These are phyloP conservation scores for Cydonia oblonga DNA, from an alignment of 331 rosid genomes.

Conservation along the genomic window DNA sequence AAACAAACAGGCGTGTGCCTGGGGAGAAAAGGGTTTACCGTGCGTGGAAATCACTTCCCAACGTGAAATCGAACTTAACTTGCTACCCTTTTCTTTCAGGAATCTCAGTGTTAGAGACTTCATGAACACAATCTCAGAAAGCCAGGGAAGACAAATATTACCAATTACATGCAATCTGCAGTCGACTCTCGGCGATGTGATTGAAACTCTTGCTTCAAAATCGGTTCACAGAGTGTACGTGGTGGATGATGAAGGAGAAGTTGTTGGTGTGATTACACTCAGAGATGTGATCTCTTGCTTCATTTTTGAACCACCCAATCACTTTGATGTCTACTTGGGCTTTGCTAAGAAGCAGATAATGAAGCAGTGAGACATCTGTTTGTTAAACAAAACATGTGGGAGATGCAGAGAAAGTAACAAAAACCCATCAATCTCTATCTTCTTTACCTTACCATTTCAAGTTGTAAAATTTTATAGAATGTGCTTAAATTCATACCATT, in stretches of 20 bases:
- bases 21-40: too few species aligned
- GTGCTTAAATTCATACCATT: too few species aligned
- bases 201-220: slow-evolving; percentile 58
- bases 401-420: not conserved
- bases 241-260: slow-evolving; percentile 23
- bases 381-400: not conserved
- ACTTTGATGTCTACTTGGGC: slow-evolving; percentile 53
- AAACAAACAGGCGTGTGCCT: too few species aligned
- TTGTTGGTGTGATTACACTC: slow-evolving; percentile 64
- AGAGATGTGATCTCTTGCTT: slow-evolving; percentile 92
- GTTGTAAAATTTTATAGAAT: not conserved
- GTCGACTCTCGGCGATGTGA: slow-evolving; percentile 48
- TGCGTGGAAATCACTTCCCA: too few species aligned
- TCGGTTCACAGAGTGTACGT: slow-evolving; percentile 73
- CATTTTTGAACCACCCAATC: slow-evolving; percentile 59
- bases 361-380: slow-evolving; percentile 14
- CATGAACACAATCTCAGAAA: slow-evolving; percentile 28
- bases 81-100: slow-evolving; percentile 27
- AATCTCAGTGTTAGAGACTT: slow-evolving; percentile 59
- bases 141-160: slow-evolving; percentile 23
- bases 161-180: slow-evolving; percentile 68
- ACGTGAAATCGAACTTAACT: not conserved
- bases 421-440: too few species aligned
- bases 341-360: slow-evolving; percentile 60
- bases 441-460: too few species aligned